A percentile compares a stretch with the other conserved stretches of the same genome.
phyloP scores from a whole-genome alignment of 2,329 filamentous ascomycete genomes.

The Alternaria sp. region DNA sequence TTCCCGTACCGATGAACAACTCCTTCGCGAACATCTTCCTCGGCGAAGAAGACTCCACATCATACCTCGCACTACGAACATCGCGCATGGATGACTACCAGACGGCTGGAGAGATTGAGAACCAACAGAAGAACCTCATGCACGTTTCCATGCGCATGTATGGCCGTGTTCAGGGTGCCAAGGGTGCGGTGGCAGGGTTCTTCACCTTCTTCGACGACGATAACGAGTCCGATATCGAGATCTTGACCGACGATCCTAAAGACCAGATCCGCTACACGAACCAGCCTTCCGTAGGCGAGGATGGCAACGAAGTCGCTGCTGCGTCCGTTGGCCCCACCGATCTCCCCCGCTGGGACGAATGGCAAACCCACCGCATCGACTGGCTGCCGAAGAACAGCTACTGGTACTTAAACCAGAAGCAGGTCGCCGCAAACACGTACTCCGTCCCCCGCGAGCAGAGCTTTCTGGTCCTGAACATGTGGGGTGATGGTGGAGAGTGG shows the following conservation, averaged over 20 bases:
- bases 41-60: slow-evolving; percentile 39
- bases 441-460: slow-evolving; percentile 62
- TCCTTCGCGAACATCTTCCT: slow-evolving; percentile 57
- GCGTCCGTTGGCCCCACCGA: slow-evolving; percentile 59
- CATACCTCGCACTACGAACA: slow-evolving; percentile 57
- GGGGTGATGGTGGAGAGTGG: slow-evolving; percentile 67
- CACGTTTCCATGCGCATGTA: slow-evolving; percentile 57
- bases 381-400: slow-evolving; percentile 62
- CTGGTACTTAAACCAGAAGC: slow-evolving; percentile 62
- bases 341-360: slow-evolving; percentile 60
- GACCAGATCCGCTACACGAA: slow-evolving; percentile 63
- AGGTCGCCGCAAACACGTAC: slow-evolving; percentile 61
- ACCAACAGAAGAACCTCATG: slow-evolving; percentile 51
- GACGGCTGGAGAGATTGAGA: slow-evolving; percentile 58
- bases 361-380: slow-evolving; percentile 66
- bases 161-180: slow-evolving; percentile 53
- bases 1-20: slow-evolving; percentile 54
- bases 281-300: slow-evolving; percentile 60
- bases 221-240: slow-evolving; percentile 61
- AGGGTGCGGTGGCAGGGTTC: slow-evolving; percentile 58
- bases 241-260: slow-evolving; percentile 56
- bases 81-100: slow-evolving; percentile 52
- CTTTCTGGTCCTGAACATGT: slow-evolving; percentile 64
- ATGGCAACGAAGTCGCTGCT: slow-evolving; percentile 53
- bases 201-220: slow-evolving; percentile 61